These are phyloP conservation scores for Drosera capensis DNA, from an alignment of 148 eudicot species.

Conservation along the genomic window DNA sequence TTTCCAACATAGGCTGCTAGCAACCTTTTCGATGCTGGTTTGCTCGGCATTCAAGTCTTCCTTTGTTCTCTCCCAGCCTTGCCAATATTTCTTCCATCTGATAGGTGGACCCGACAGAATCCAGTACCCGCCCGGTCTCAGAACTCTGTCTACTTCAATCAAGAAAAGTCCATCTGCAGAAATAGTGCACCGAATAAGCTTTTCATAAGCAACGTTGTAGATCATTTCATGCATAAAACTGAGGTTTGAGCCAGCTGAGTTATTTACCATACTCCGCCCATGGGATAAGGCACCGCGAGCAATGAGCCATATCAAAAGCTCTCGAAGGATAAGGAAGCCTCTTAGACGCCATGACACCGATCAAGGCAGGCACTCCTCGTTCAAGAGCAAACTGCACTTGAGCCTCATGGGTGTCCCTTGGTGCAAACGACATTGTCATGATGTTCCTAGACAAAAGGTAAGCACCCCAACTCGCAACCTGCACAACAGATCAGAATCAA, in stretches of 20 bases:
- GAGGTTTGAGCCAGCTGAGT: neutral
- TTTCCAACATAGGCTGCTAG: slow-evolving; percentile 43
- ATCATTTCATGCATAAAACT: neutral
- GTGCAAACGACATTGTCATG: slow-evolving; percentile 71
- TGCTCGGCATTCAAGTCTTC: slow-evolving; percentile 45
- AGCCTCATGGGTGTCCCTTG: slow-evolving; percentile 93
- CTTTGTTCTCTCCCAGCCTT: slow-evolving; percentile 54
- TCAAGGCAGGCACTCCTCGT: slow-evolving; percentile 84
- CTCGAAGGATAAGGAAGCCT: slow-evolving; percentile 88
- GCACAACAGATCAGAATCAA: slow-evolving; percentile 2
- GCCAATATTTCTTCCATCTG: slow-evolving; percentile 66
- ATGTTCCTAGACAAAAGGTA: slow-evolving; percentile 75
- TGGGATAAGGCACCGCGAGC: slow-evolving; percentile 92
- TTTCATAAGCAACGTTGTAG: neutral
- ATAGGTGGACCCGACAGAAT: slow-evolving; percentile 94
- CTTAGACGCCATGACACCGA: slow-evolving; percentile 72
- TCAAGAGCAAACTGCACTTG: slow-evolving; percentile 94
- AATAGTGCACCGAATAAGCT: neutral
- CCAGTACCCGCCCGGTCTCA: slow-evolving; percentile 96
- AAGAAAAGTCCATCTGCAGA: slow-evolving; percentile 76
- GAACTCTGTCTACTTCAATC: slow-evolving; percentile 78
- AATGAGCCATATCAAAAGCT: slow-evolving; percentile 93
- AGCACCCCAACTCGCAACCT: slow-evolving; percentile 99
- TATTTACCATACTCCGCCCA: slow-evolving; percentile 84
- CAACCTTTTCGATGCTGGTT: slow-evolving; percentile 28